phyloP scores from a whole-genome alignment of 164 flowering plant species.

The Paratinospora sagittata region DNA sequence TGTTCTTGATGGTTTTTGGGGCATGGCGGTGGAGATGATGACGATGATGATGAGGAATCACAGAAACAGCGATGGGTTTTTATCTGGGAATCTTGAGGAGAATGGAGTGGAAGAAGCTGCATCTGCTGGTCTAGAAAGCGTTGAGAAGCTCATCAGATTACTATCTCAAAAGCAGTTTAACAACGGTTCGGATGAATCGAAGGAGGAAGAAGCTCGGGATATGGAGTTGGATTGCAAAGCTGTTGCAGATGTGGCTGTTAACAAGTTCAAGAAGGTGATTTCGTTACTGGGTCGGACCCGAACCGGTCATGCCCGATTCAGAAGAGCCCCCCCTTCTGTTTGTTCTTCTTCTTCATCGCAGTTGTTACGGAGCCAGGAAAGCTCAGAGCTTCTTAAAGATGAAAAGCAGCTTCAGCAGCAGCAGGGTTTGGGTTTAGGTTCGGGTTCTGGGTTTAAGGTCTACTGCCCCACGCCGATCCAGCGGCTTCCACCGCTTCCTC shows the following conservation, averaged over 20 bases:
- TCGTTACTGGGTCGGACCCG: slow-evolving; percentile 67
- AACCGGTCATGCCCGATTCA: slow-evolving; percentile 92
- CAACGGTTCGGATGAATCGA: slow-evolving; percentile 13
- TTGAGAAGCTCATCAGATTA: slow-evolving; percentile 54
- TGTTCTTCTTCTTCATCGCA: slow-evolving; percentile 1
- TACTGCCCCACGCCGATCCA: slow-evolving; percentile 65
- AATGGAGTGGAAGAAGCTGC: slow-evolving; percentile 72
- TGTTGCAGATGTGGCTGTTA: slow-evolving; percentile 70
- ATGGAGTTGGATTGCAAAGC: slow-evolving; percentile 43
- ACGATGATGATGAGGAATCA: slow-evolving; percentile 43
- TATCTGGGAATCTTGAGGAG: slow-evolving; percentile 38
- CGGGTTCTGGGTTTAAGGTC: slow-evolving; percentile 20
- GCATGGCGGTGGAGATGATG: slow-evolving; percentile 77
- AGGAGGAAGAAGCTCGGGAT: slow-evolving; percentile 13
- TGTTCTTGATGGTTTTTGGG: not conserved
- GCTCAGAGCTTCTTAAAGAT: not conserved
- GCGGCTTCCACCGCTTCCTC: slow-evolving; percentile 44
- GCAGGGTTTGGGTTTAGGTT: not conserved
- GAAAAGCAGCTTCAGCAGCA: no score
- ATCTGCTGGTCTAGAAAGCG: slow-evolving; percentile 70
- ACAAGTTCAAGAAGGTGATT: no score
- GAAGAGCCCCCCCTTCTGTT: slow-evolving; percentile 53
- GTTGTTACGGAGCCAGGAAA: not conserved
- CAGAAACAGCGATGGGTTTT: slow-evolving; percentile 22
- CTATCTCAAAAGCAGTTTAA: slow-evolving; percentile 36